Conservation (phyloP, 2,329 filamentous ascomycete genomes). For the Aspergillus terreus region DNA sequence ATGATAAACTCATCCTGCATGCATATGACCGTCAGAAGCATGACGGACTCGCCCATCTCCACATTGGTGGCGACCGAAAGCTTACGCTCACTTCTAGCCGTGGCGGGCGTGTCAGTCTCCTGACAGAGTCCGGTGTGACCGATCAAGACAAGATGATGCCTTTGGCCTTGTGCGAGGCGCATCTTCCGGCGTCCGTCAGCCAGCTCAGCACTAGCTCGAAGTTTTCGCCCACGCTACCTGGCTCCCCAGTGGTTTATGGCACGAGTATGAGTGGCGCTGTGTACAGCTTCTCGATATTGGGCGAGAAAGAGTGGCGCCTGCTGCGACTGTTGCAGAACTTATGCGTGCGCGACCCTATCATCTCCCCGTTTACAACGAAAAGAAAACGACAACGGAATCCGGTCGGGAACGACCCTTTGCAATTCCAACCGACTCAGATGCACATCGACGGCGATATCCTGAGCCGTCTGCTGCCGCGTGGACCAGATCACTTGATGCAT, state of each 20-base stretch:
- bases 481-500: conserved; percentile 27
- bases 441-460: conserved; percentile 68
- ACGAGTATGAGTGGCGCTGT: conserved; percentile 67
- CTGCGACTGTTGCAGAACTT: conserved; percentile 72
- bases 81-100: conserved; percentile 49
- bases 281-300: conserved; percentile 65
- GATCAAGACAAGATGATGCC: conserved; percentile 30
- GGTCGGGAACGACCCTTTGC: conserved; percentile 38
- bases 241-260: conserved; percentile 56
- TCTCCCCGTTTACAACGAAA: conserved; percentile 50
- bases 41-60: conserved; percentile 33
- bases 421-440: conserved; percentile 47
- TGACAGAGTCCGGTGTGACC: conserved; percentile 22
- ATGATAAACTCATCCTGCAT: conserved; percentile 31
- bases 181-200: conserved; percentile 33
- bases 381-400: conserved; percentile 23
- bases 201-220: conserved; percentile 23
- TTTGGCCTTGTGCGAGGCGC: conserved; percentile 26
- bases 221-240: conserved; percentile 11
- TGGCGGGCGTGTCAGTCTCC: conserved; percentile 49
- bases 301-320: conserved; percentile 60
- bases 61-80: conserved; percentile 38
- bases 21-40: conserved; percentile 31
- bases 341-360: conserved; percentile 45
- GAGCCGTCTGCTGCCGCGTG: conserved; percentile 49